Conservation (phyloP, 2,329 filamentous ascomycete species). For the Hansfordia pulvinata region DNA sequence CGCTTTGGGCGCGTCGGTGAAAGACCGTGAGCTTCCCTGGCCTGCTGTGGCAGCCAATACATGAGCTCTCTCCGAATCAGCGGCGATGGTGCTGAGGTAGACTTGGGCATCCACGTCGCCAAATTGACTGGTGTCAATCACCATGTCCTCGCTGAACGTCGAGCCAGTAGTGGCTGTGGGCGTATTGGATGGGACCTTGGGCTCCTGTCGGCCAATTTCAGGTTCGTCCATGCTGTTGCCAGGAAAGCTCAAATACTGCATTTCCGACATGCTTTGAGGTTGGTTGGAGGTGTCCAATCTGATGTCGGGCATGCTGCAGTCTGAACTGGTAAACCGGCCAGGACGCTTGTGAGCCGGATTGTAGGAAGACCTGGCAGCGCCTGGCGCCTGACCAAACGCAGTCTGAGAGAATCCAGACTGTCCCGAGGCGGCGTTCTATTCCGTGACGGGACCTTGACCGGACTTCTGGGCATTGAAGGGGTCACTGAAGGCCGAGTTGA, state of each 20-base stretch:
- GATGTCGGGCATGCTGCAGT: background rate
- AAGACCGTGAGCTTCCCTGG: no score
- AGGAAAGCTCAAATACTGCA: conserved; percentile 15
- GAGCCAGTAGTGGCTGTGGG: conserved; percentile 16
- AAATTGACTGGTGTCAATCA: conserved; percentile 10
- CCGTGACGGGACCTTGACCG: conserved; percentile 14
- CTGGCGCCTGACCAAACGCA: conserved; percentile 3
- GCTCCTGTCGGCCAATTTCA: conserved; percentile 12
- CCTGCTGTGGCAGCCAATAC: no score
- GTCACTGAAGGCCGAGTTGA: conserved; percentile 10
- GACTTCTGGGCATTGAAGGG: conserved; percentile 12
- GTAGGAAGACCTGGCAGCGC: background rate
- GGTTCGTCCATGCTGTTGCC: conserved; percentile 17
- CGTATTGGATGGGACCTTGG: conserved; percentile 28
- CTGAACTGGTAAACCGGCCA: background rate
- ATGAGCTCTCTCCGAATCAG: no score
- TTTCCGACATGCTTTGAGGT: conserved; percentile 3
- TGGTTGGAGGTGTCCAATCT: background rate
- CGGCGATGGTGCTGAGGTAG: background rate
- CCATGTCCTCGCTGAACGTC: conserved; percentile 12
- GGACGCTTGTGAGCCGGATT: background rate
- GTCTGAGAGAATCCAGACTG: conserved; percentile 8
- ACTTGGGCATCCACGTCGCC: conserved; percentile 8
- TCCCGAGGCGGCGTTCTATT: conserved; percentile 11
- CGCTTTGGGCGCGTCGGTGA: no score